Conservation (phyloP, 2,329 filamentous ascomycete genomes). For the Penicillium hordei region DNA sequence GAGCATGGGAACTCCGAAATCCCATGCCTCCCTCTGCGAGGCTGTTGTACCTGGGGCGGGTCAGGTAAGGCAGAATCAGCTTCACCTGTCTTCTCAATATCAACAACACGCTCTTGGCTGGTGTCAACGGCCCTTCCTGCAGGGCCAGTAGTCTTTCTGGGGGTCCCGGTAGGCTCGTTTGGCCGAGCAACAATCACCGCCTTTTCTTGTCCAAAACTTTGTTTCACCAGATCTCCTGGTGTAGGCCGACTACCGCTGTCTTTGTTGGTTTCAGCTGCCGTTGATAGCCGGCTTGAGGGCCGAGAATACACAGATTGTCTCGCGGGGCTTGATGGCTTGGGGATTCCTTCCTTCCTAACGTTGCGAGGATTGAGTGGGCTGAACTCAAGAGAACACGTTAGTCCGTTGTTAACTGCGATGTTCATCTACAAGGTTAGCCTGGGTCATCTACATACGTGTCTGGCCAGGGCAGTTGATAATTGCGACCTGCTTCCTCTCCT, state of each 20-base stretch:
- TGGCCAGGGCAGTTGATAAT: not conserved
- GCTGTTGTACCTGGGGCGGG: not conserved
- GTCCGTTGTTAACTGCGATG: not conserved
- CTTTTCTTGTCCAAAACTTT: not conserved
- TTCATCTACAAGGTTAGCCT: not conserved
- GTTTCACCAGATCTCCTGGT: not conserved
- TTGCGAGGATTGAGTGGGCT: not conserved
- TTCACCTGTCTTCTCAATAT: not conserved
- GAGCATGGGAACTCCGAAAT: not conserved
- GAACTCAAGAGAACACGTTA: not conserved
- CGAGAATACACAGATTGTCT: not conserved
- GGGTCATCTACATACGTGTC: slow-evolving; percentile 2
- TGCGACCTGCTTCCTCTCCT: no score
- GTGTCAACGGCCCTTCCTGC: not conserved
- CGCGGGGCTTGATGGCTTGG: not conserved
- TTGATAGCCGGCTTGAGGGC: not conserved
- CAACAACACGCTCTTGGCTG: not conserved
- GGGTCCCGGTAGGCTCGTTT: not conserved
- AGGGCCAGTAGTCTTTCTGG: not conserved
- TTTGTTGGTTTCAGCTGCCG: not conserved
- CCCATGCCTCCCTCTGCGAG: not conserved
- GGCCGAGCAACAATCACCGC: no score
- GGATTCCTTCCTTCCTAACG: not conserved
- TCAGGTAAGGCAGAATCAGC: not conserved
- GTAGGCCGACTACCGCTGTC: not conserved